Percentiles rank a stretch among this genome's conserved stretches.
phyloP scores from a whole-genome alignment of 768 basidiomycete genomes.

The Daedaleopsis sinensis region DNA sequence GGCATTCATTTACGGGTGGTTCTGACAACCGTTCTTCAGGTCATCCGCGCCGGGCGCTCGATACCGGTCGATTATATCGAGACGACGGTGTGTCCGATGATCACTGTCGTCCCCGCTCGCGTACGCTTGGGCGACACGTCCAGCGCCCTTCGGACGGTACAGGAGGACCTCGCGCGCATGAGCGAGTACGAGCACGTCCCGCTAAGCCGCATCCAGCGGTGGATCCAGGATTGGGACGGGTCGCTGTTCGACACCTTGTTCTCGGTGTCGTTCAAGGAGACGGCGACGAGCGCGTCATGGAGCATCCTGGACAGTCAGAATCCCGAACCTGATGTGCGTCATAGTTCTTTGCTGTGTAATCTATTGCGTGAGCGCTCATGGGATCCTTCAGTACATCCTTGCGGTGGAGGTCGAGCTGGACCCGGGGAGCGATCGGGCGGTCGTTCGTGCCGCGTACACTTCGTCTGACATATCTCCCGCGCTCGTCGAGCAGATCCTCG shows the following conservation, averaged over 20 bases:
- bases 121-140: slow-evolving; percentile 21
- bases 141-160: slow-evolving; percentile 25
- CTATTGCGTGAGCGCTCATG: not conserved
- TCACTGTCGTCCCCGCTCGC: slow-evolving; percentile 34
- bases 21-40: slow-evolving; percentile 15
- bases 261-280: slow-evolving; percentile 32
- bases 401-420: slow-evolving; percentile 31
- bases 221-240: slow-evolving; percentile 25
- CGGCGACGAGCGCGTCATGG: slow-evolving; percentile 25
- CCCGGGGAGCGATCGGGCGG: slow-evolving; percentile 19
- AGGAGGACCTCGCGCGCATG: slow-evolving; percentile 31
- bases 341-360: not conserved
- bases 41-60: slow-evolving; percentile 35
- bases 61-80: slow-evolving; percentile 30
- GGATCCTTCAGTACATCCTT: slow-evolving; percentile 18
- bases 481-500: slow-evolving; percentile 27
- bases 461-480: slow-evolving; percentile 21
- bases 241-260: slow-evolving; percentile 36
- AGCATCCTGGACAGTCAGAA: slow-evolving; percentile 32
- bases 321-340: slow-evolving; percentile 35
- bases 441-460: slow-evolving; percentile 28
- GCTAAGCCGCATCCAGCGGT: slow-evolving; percentile 34
- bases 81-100: slow-evolving; percentile 28
- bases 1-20: not conserved
- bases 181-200: slow-evolving; percentile 35